Conservation (phyloP, 202 grass and related monocot genomes). For the Setaria viridis region DNA sequence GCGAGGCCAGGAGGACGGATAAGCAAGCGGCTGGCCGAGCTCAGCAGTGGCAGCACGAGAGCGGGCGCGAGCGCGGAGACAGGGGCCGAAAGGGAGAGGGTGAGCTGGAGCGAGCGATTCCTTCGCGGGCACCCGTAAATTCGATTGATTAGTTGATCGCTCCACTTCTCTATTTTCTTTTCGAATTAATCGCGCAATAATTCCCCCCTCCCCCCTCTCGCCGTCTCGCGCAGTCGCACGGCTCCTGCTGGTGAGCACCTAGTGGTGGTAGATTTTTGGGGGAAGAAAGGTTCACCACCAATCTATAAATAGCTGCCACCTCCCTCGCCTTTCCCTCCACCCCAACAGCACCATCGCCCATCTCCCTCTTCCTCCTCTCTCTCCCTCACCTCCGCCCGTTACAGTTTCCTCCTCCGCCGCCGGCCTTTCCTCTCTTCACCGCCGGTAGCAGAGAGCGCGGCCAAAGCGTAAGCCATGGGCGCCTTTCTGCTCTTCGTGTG, state of each 20-base stretch:
- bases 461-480: slow-evolving; percentile 20
- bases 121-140: background rate
- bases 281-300: background rate
- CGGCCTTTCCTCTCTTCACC: background rate
- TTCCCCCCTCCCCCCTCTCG: background rate
- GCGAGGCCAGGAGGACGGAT: slow-evolving; percentile 24
- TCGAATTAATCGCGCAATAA: slow-evolving; percentile 35
- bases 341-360: slow-evolving; percentile 38
- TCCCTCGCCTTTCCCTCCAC: slow-evolving; percentile 45
- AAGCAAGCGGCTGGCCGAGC: slow-evolving; percentile 17
- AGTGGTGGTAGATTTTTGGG: slow-evolving; percentile 38
- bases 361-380: background rate
- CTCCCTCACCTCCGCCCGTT: background rate
- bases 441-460: background rate
- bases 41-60: slow-evolving; percentile 18
- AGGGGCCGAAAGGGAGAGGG: slow-evolving; percentile 42
- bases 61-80: slow-evolving; percentile 18
- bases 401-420: background rate
- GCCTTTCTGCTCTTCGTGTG: slow-evolving; percentile 52
- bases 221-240: background rate
- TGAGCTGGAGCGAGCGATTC: slow-evolving; percentile 44
- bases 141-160: background rate
- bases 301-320: slow-evolving; percentile 75
- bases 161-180: background rate
- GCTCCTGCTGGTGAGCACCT: background rate